Percentiles rank a stretch among this genome's conserved stretches.
phyloP scores from a whole-genome alignment of 139 green algal genomes.

The Klebsormidium nitens region DNA sequence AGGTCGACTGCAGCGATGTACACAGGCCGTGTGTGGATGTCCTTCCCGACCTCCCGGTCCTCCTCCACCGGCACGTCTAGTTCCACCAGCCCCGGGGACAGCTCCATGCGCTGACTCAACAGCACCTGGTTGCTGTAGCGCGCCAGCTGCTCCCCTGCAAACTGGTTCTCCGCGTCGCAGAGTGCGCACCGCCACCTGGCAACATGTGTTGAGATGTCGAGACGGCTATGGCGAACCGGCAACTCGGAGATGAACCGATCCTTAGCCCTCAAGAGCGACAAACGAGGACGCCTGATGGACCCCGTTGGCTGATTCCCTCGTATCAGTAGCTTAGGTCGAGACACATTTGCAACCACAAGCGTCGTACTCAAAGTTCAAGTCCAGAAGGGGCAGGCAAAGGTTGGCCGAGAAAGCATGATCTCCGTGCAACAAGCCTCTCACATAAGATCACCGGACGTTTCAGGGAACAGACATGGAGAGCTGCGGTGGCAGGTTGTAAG shows the following conservation, averaged over 20 bases:
- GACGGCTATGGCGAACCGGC: neutral
- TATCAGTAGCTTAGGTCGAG: no score
- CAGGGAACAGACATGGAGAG: no score
- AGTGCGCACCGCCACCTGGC: slow-evolving; percentile 52
- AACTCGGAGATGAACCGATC: no score
- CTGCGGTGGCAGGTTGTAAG: neutral
- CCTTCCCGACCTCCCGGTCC: neutral
- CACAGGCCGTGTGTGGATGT: slow-evolving; percentile 44
- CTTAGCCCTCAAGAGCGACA: slow-evolving; percentile 4
- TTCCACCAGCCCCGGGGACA: slow-evolving; percentile 51
- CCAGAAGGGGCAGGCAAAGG: no score
- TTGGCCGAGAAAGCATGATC: no score
- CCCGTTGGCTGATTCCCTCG: no score
- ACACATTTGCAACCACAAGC: no score
- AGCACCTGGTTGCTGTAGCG: slow-evolving; percentile 14
- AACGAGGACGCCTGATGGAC: no score
- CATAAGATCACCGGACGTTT: no score
- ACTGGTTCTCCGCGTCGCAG: slow-evolving; percentile 58
- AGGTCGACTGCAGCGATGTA: slow-evolving; percentile 65
- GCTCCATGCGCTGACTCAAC: slow-evolving; percentile 50
- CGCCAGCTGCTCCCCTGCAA: slow-evolving; percentile 14
- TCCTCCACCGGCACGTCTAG: slow-evolving; percentile 35
- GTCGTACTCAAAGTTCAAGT: no score
- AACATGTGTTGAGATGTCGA: neutral
- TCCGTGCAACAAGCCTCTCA: no score